Evolutionary conservation across 768 basidiomycete genomes (phyloP), one percentile per base, ranked within the genome.

Genomic region (Leccinum imitatum): DNA sequence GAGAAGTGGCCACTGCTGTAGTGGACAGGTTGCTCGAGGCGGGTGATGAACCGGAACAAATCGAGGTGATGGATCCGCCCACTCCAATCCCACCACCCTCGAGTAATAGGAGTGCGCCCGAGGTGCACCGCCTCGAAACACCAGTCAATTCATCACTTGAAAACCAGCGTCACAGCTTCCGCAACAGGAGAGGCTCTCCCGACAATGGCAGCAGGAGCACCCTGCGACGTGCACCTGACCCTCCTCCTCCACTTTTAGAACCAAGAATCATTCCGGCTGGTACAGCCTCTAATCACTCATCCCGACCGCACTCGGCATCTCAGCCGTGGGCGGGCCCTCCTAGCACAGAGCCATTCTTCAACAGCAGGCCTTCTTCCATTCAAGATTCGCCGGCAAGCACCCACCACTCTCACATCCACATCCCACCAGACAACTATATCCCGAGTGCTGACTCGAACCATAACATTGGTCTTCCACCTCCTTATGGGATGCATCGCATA

Each of bases 391-490:
- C 55, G 2, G 59, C 59, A 10, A 54, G 58, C 27, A 54, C 59
- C 2, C 65, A 53, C 14, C 62, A 48, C 15, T 15, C 63, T n/a
- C 70, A 67, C 2, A 64, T 75, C 13, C 60, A 71, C 9, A 52
- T 79, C 9, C 82, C 76, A 7, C 82, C 80, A 0, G 83, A 84
- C n/a, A 76, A 74, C 5, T 84, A 73, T 58, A 82, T 85, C 56
- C 83, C 84, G 0, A 75, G n/a, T 50, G 78, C 60, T 39, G 78
- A 74, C 14, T 59, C 73, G 0, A 73, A 78, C 58, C 73, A 74
- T 10, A 67, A 73, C 19, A 82, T 82, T 17, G 60, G 69, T 5
- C 71, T 84, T n/a, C 82, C 82, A 6, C 78, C 83, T 19, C 84
- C 84, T 1, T 80, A 84, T 57, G 82, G 78, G 59, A 60, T 84